Evolutionary conservation across 2,329 filamentous ascomycete genomes (phyloP).

Genomic region (Fusarium fracticaudum): DNA sequence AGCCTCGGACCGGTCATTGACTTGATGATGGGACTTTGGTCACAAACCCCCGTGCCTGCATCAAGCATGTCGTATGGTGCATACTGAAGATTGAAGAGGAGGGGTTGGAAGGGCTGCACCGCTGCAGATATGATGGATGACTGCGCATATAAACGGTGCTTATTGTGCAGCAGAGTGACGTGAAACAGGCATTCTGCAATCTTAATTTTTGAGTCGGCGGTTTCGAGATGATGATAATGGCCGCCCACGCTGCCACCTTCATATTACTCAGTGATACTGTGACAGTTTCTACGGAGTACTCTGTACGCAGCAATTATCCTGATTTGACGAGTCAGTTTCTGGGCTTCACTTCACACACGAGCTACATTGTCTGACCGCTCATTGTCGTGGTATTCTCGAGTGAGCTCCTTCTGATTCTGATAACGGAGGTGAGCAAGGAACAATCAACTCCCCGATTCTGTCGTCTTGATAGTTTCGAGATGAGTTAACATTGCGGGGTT

Average conservation of each 20-base stretch:
- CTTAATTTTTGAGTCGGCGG: not conserved
- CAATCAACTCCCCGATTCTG: not conserved
- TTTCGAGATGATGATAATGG: not conserved
- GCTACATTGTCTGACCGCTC: not conserved
- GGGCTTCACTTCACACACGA: not conserved
- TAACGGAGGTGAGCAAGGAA: not conserved
- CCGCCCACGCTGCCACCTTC: not conserved
- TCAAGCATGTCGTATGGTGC: slow-evolving; percentile 11
- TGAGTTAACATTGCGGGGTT: slow-evolving; percentile 36
- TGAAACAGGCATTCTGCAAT: not conserved
- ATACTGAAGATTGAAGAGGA: not conserved
- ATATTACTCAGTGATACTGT: not conserved
- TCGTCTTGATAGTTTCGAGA: not conserved
- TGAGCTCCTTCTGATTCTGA: not conserved
- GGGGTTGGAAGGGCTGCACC: not conserved
- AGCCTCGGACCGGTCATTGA: slow-evolving; percentile 15
- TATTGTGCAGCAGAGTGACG: slow-evolving; percentile 2
- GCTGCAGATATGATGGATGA: not conserved
- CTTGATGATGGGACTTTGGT: slow-evolving; percentile 27
- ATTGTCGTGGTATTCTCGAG: not conserved
- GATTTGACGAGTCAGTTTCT: slow-evolving; percentile 5
- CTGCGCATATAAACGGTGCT: slow-evolving; percentile 11
- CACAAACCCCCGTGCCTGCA: slow-evolving; percentile 21
- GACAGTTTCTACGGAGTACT: not conserved
- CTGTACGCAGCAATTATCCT: not conserved